Percentiles rank a stretch among this genome's conserved stretches.
Conservation (phyloP, 1,284 basidiomycete species). For the Tranzscheliella williamsii region DNA sequence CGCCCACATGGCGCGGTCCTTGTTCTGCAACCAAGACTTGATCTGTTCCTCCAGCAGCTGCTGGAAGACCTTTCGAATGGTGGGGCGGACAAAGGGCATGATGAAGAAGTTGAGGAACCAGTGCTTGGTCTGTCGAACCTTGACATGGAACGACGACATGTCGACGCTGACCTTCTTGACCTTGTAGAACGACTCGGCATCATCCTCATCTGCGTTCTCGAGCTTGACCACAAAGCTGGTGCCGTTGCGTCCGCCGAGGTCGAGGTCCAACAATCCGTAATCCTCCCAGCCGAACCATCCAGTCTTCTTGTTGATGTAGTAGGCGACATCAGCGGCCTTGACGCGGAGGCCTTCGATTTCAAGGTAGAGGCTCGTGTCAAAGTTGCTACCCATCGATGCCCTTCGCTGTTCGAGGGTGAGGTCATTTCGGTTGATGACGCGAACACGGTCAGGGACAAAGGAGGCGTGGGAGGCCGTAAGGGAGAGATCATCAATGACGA, state of each 20-base stretch:
- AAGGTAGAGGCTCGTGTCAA: conserved; percentile 62
- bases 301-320: conserved; percentile 63
- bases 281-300: conserved; percentile 62
- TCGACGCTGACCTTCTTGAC: conserved; percentile 64
- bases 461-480: conserved; percentile 61
- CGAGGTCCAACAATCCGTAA: conserved; percentile 63
- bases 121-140: conserved; percentile 47
- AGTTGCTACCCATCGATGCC: conserved; percentile 62
- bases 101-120: conserved; percentile 56
- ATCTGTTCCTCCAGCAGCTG: conserved; percentile 61
- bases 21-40: conserved; percentile 40
- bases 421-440: conserved; percentile 63
- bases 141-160: conserved; percentile 58
- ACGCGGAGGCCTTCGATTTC: conserved; percentile 63
- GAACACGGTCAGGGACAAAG: conserved; percentile 64
- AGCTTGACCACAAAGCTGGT: conserved; percentile 63
- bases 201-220: conserved; percentile 63
- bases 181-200: conserved; percentile 64
- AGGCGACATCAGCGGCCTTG: conserved; percentile 63
- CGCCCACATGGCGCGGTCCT: conserved; percentile 58
- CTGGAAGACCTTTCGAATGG: conserved; percentile 46
- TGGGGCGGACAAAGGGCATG: conserved; percentile 50
- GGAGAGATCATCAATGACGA: conserved; percentile 63
- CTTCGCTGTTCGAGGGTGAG: conserved; percentile 63
- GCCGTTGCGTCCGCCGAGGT: conserved; percentile 62